A percentile compares a stretch with the other conserved stretches of the same genome.
phyloP scores from a whole-genome alignment of 805 yeast genomes.

The Isabelozyma heimii region DNA sequence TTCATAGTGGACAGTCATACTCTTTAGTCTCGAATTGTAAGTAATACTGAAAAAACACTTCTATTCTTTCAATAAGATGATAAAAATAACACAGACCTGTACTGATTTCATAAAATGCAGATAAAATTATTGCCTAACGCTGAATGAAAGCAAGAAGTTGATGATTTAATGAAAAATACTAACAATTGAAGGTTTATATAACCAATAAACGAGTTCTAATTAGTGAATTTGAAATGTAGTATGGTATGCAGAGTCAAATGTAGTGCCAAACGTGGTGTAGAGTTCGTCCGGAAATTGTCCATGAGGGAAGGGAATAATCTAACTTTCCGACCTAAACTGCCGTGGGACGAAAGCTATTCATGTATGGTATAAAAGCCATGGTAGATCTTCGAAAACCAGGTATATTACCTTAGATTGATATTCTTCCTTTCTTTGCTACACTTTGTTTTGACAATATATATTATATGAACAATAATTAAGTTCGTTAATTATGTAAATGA shows the following conservation, averaged over 20 bases:
- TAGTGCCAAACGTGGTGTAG: too few species aligned
- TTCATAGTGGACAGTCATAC: too few species aligned
- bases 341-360: too few species aligned
- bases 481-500: neutral
- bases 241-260: neutral
- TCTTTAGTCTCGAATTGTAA: neutral
- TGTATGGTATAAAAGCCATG: too few species aligned
- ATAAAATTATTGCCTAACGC: slow-evolving; percentile 30
- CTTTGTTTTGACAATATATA: neutral
- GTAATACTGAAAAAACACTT: neutral
- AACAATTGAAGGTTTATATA: neutral
- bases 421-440: neutral
- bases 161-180: neutral
- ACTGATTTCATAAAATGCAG: slow-evolving; percentile 41
- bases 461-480: neutral
- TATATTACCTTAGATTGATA: neutral
- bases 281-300: too few species aligned
- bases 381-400: too few species aligned
- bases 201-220: neutral
- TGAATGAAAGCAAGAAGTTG: slow-evolving; percentile 3
- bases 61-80: slow-evolving; percentile 13
- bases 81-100: slow-evolving; percentile 57
- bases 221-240: neutral
- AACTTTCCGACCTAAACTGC: too few species aligned
- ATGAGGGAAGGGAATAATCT: too few species aligned